phyloP scores from a whole-genome alignment of 371 early-diverging fungal species.

The Blakeslea trispora region DNA sequence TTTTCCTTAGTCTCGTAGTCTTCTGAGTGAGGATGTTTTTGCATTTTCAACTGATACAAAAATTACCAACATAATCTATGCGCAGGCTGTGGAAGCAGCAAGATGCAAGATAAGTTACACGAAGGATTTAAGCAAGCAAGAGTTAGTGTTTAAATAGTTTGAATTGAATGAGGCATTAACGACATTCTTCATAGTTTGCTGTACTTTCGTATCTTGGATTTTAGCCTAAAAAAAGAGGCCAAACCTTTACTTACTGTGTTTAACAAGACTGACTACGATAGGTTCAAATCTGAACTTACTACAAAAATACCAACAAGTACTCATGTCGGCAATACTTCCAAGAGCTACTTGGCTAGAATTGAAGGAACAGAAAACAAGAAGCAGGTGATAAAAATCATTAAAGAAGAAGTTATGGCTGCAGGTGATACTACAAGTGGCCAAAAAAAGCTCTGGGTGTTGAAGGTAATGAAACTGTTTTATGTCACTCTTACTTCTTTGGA shows the following conservation, averaged over 20 bases:
- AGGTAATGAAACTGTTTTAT: conserved; percentile 9
- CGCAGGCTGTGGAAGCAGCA: not conserved
- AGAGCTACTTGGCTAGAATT: not conserved
- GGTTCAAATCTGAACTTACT: conserved; percentile 7
- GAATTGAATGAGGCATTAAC: not conserved
- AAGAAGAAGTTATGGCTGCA: conserved; percentile 5
- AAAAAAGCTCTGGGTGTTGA: conserved; percentile 4
- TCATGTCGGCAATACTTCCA: conserved; percentile 4
- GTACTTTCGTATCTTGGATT: conserved; percentile 11
- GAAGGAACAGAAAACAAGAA: not conserved
- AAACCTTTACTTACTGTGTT: not conserved
- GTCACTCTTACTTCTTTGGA: not conserved
- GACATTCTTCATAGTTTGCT: conserved; percentile 4
- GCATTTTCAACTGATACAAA: not conserved
- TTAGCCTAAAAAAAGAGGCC: not conserved
- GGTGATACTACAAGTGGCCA: conserved; percentile 1
- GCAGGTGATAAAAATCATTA: conserved; percentile 3
- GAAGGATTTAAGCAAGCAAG: conserved; percentile 6
- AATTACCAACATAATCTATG: conserved; percentile 2
- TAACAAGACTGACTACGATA: not conserved
- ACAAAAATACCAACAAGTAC: not conserved
- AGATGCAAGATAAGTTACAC: conserved; percentile 4
- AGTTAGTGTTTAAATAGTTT: conserved; percentile 5
- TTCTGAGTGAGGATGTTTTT: not conserved
- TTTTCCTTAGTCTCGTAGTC: conserved; percentile 11